Evolutionary conservation across 176 grass and related monocot genomes (phyloP), one percentile per base, ranked within the genome.

Genomic region (Ensete glaucum): DNA sequence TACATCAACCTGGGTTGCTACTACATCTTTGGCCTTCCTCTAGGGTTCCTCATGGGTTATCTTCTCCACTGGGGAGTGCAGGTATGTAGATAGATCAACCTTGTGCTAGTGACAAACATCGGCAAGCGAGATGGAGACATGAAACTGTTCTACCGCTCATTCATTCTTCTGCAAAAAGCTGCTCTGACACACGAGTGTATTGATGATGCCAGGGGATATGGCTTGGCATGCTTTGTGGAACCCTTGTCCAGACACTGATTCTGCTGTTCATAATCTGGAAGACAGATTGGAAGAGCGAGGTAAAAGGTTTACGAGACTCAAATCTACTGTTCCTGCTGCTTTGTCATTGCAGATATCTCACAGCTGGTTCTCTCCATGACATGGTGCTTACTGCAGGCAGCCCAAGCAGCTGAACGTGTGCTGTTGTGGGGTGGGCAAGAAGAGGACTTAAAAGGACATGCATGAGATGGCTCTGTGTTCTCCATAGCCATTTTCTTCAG

Each of bases 1-100:
- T 91, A 88, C 71, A 88, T 88, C 76, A 88, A 91, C 74, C 81
- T 91, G 11, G 85, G 15, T 23, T 91, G 83, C 83, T 83, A 88
- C 67, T 85, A 91, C 27, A 9, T 73, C n/a, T 88, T 83, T 1
- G 82, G 82, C 0, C 21, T 91, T 9, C 85, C 85, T 43, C 52
- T 88, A 0, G 85, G 85, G 2, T 91, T 81, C 71, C 20, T 88
- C 13, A 21, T 91, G 11, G 85, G 83, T 10, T 91, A 83, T 81
- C 6, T 34, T 6, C 52, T 88, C 74, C 63, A 83, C 10, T 62
- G 13, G 2, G 83, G 85, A 72, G 80, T 82, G 8, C 26, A 78
- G 79, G 85, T 87, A 86, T 64, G 25, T 26, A 43, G 4, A 43
- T 6, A 43, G 34, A 43, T 43, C 34, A 43, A 43, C 34, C 34